Evolutionary conservation across 257 asterid genomes (phyloP), one percentile per base, ranked within the genome.

Genomic region (Solanum sparsipilum): DNA sequence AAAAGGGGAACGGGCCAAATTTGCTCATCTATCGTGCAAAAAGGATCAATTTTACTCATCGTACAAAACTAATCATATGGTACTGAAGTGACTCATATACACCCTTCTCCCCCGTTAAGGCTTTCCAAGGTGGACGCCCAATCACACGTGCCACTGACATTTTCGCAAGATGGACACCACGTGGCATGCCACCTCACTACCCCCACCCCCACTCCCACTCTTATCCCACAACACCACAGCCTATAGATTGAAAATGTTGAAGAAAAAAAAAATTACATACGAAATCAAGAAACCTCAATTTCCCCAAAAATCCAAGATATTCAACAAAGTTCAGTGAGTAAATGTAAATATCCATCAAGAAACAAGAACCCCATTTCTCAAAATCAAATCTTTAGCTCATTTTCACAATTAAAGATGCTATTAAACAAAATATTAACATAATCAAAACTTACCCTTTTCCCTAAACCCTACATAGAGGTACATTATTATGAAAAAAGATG

Each of bases 321-420:
- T 15, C 18, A 27, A 27, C 27, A 3, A 21, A 46, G 68, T 46
- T 81, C 70, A 48, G 70, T 1, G 44, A 29, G 7, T 41, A 63
- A n/a, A 32, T 38, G 58, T 71, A 25, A 44, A 23, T 29, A 76
- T 41, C 23, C 81, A 89, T 18, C 63, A 81, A 90, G 87, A 84
- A 78, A 73, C 87, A 38, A 84, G 75, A 89, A 84, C 93, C 90
- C 93, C 90, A 89, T 35, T 16, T 87, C 87, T 83, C 90, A 91
- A 91, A 92, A 84, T 84, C 46, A 90, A 84, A 89, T 89, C 89
- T 90, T 91, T 74, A 90, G 89, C 90, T 78, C 76, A 86, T 46
- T 79, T 41, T 83, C 15, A 1, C 75, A 46, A 84, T 44, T 6
- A 78, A 78, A 25, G 5, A 81, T 46, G 23, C 18, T 46, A 31